Base-by-base conservation (phyloP, 441 rosid species). In the Gossypium aridum region DNA sequence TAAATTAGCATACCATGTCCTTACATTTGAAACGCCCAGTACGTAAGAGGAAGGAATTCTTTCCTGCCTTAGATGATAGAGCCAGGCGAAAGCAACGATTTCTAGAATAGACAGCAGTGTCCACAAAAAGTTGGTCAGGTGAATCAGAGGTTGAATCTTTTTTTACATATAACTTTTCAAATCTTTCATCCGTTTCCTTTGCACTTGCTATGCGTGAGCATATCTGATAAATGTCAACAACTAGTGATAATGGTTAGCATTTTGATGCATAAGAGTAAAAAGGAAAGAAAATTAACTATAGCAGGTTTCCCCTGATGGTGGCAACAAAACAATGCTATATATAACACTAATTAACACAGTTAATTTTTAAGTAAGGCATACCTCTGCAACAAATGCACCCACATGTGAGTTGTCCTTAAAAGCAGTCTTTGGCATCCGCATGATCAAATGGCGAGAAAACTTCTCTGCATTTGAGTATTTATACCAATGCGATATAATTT, bases 381-480 rank as follows among this genome's bases (percentile, higher is more conserved):
- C 99, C 98, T 95, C 99, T 61, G 89, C 83, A 64, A 95, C 94
- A 93, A 95, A 91, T 78, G 92, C 95, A 80, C 98, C 98, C 64
- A 85, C 95, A 76, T 95, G 98, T 34, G 78, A 85, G 80, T 95
- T 95, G 85, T 95, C 99, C 89, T 93, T 95, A 75, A 95, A 95
- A 79, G 97, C 95, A 34, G 80, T 79, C 82, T 84, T 87, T 59
- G 97, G 98, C 72, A 95, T 88, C 77, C 87, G 84, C 73, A 93
- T 68, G 76, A 92, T 63, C 81, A 96, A 76, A 80, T 96, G 99
- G 60, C 98, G 97, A 19, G 98, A 96, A 82, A 93, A 93, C 85
- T 96, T 96, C 64, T 88, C 97, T 93, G 97, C 84, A 84, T 39
- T 71, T 20, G 61, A 49, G 66, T 60, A 59, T 14, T 43, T 22